phyloP scores from a whole-genome alignment of 345 rosid species.

The Camelina neglecta region DNA sequence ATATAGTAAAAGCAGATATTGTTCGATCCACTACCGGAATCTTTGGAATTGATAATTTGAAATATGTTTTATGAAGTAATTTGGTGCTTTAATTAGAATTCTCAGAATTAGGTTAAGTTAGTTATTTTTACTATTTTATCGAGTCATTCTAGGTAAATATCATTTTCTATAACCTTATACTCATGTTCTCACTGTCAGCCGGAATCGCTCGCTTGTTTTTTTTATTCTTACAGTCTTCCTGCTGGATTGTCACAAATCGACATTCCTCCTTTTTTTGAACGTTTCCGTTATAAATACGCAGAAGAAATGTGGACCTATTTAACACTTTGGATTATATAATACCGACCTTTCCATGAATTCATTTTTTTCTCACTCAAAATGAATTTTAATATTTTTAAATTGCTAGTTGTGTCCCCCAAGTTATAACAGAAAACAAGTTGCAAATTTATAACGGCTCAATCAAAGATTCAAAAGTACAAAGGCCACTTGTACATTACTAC shows the following conservation, averaged over 20 bases:
- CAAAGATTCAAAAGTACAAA: conserved; percentile 23
- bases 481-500: conserved; percentile 14
- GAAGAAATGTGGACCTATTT: conserved; percentile 15
- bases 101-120: no score
- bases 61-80: neutral
- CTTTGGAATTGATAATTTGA: neutral
- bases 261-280: neutral
- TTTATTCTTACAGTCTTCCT: no score
- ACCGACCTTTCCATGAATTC: conserved; percentile 11
- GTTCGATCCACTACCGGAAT: neutral
- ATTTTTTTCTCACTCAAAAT: neutral
- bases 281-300: neutral
- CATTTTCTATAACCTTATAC: no score
- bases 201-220: no score
- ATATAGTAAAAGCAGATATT: neutral
- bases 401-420: conserved; percentile 4
- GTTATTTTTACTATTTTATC: no score
- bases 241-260: neutral
- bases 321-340: conserved; percentile 15
- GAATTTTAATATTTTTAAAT: conserved; percentile 18
- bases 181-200: no score
- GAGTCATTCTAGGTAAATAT: no score
- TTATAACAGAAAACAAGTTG: conserved; percentile 31
- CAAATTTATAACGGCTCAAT: conserved; percentile 24
- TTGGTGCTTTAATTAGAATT: no score